Evolutionary conservation across 805 yeast genomes (phyloP).

Genomic region (Brettanomyces custersianus): DNA sequence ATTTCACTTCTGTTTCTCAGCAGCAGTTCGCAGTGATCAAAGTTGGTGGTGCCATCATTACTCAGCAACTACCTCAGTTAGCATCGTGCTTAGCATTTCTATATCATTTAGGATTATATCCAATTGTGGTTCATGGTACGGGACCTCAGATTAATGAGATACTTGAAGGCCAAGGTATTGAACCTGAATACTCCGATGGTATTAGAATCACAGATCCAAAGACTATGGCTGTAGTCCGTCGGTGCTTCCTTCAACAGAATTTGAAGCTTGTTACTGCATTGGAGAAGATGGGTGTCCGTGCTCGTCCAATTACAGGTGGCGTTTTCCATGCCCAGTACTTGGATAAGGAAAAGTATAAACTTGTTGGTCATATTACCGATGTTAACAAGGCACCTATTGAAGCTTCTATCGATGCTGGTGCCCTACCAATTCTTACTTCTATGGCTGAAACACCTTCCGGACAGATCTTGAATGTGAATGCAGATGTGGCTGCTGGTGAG

Average conservation of each 20-base stretch:
- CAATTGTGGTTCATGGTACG: slow-evolving; percentile 95
- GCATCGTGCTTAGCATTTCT: slow-evolving; percentile 94
- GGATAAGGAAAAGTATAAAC: slow-evolving; percentile 81
- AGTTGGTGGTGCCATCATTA: slow-evolving; percentile 98
- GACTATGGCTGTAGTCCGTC: slow-evolving; percentile 94
- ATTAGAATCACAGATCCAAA: slow-evolving; percentile 90
- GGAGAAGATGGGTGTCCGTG: slow-evolving; percentile 94
- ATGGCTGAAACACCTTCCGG: slow-evolving; percentile 96
- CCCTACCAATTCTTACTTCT: slow-evolving; percentile 91
- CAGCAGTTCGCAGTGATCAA: slow-evolving; percentile 98
- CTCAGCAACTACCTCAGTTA: slow-evolving; percentile 84
- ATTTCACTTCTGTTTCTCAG: slow-evolving; percentile 90
- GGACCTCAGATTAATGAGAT: slow-evolving; percentile 98
- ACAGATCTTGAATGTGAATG: slow-evolving; percentile 93
- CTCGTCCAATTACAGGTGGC: slow-evolving; percentile 97
- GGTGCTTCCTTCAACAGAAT: slow-evolving; percentile 92
- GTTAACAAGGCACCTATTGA: slow-evolving; percentile 88
- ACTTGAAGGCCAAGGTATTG: slow-evolving; percentile 88
- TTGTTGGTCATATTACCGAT: slow-evolving; percentile 82
- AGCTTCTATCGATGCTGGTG: slow-evolving; percentile 92
- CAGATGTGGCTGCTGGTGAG: slow-evolving; percentile 99
- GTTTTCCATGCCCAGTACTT: slow-evolving; percentile 90
- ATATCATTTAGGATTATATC: slow-evolving; percentile 95
- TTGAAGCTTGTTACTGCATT: slow-evolving; percentile 90
- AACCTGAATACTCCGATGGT: slow-evolving; percentile 93